Base-by-base conservation (phyloP, 345 rosid species). In the Microcos paniculata region DNA sequence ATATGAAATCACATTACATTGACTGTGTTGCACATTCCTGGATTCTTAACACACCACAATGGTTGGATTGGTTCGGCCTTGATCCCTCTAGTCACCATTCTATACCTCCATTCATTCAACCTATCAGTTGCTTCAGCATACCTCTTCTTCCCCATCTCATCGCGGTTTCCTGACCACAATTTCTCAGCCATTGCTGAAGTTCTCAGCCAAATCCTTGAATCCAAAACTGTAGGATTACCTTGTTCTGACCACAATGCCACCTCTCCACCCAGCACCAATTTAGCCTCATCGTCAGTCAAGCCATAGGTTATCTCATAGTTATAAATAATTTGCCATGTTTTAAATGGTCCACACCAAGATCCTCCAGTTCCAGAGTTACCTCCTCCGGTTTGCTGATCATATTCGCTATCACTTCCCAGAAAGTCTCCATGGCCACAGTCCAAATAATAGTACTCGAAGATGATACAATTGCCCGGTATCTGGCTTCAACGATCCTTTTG, bases 241-340 rank as follows among this genome's bases (percentile, higher is more conserved):
- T 95, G 97, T 80, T 93, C 99, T n/a, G 98, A 95, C 98, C 96
- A 95, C 64, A 93, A 79, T 18, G 93, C 97, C 57, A 92, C 98
- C 76, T 92, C 99, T 46, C 97, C 97, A 42, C 98, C 99, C 2
- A 95, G 71, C 35, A 92, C 99, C 74, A 93, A 77, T 71, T 82
- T 84, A 30, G 88, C 86, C 80, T 95, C 96, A 67, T 88, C 96
- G 72, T 84, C 80, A 16, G 82, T 82, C 82, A 93, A 79, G 28
- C 94, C 94, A 62, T 87, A 69, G 0, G 93, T 87, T 72, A 90
- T 90, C 63, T 93, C 97, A 72, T 95, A 91, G 77, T 95, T 85
- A 75, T 95, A 93, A 45, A 93, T 90, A 6, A 64, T 85, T 81
- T 92, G 97, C 99, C 99, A 95, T 33, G 99, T 90, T 76, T 95